Evolutionary conservation across 306 rosid genomes (phyloP), one percentile per base, ranked within the genome.

Genomic region (Adenanthera pavonina): DNA sequence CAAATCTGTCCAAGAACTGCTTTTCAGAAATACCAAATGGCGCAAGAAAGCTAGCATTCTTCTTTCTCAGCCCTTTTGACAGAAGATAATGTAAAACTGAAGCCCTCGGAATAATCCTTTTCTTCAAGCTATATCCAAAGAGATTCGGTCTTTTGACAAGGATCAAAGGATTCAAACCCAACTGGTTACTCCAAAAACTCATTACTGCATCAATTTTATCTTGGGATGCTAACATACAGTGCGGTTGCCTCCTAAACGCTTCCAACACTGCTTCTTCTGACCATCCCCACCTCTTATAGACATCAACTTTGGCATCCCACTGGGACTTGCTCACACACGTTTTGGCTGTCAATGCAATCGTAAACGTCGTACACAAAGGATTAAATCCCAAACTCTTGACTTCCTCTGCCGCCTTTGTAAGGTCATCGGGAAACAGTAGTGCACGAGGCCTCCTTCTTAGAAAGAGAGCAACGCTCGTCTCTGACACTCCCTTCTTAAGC

Each of bases 41-140:
- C 5, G 3, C 0, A 36, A 4, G 2, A 15, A 80, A 12, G 73
- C 82, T 69, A 0, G 75, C 20, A 0, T 78, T 14, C 69, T 74
- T 60, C 44, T 64, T 36, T 2, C 70, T 15, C 72, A 89, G 66
- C n/a, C 89, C 91, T 56, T 84, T 53, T 2, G 80, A 75, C 15
- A 20, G 6, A 77, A 91, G 74, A 75, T 61, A 80, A 13, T 47
- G 61, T 68, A 83, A 4, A 13, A 86, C 86, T 0, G 38, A 85
- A 84, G 75, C 75, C 84, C 92, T 85, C 0, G 92, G 96, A 52
- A 87, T 33, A 48, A 89, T 38, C 81, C 91, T 86, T 70, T 49
- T 82, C 80, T 85, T 77, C 64, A 89, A 83, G 83, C 92, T 89
- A n/a, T 59, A 16, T 13, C 35, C 46, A 14, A 89, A 4, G 0